phyloP scores from a whole-genome alignment of 208 protist genomes.

The Endotrypanum monterogeii region DNA sequence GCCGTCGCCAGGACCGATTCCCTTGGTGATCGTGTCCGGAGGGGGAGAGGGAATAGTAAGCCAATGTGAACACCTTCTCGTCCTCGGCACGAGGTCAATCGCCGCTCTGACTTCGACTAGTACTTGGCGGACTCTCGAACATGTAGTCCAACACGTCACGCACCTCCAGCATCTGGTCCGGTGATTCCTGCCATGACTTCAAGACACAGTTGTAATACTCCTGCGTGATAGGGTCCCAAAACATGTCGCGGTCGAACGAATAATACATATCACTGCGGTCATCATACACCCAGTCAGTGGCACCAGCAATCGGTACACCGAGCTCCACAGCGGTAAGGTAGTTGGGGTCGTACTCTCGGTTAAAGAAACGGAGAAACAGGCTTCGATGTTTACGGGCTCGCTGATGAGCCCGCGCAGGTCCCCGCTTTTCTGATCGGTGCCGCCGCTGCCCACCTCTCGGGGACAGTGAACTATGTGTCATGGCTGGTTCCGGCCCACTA shows the following conservation, averaged over 20 bases:
- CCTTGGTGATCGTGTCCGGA: background rate
- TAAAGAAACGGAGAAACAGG: conserved; percentile 31
- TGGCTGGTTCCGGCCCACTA: background rate
- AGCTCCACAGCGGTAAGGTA: conserved; percentile 79
- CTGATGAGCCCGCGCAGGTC: conserved; percentile 6
- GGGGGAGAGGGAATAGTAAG: background rate
- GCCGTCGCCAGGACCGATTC: background rate
- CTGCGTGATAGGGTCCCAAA: conserved; percentile 76
- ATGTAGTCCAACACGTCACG: conserved; percentile 34
- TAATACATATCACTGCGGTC: conserved; percentile 85
- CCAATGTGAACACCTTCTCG: background rate
- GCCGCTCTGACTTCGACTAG: background rate
- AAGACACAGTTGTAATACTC: conserved; percentile 77
- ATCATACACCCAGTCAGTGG: conserved; percentile 85
- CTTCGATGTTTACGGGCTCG: conserved; percentile 14
- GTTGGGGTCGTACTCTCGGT: conserved; percentile 33
- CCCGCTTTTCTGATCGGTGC: background rate
- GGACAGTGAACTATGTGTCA: background rate
- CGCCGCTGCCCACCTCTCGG: background rate
- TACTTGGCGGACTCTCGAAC: background rate
- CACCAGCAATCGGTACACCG: conserved; percentile 65
- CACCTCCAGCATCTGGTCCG: conserved; percentile 40
- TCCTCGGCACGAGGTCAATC: background rate
- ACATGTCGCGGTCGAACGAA: conserved; percentile 68
- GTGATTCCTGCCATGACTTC: conserved; percentile 68